Evolutionary conservation across 805 yeast genomes (phyloP).

Genomic region (Wickerhamomyces hampshirensis): DNA sequence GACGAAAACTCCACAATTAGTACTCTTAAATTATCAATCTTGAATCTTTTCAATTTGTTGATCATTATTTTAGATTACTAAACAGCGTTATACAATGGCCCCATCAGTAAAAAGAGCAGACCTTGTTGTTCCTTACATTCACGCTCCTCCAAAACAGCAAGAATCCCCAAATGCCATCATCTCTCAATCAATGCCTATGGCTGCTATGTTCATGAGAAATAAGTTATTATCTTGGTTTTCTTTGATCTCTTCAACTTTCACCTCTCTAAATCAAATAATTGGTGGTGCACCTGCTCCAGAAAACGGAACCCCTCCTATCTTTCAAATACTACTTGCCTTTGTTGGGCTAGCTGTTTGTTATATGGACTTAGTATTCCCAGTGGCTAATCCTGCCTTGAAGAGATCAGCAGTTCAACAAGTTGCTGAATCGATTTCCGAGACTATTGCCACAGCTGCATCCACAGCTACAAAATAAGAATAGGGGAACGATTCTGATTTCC

Average conservation of each 20-base stretch:
- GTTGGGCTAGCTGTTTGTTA: conserved; percentile 49
- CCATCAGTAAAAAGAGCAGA: conserved; percentile 32
- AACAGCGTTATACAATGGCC: conserved; percentile 23
- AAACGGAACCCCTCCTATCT: conserved; percentile 33
- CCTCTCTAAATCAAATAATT: conserved; percentile 24
- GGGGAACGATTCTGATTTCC: not conserved
- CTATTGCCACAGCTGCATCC: conserved; percentile 13
- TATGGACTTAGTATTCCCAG: conserved; percentile 36
- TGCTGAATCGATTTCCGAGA: conserved; percentile 21
- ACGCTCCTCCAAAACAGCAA: conserved; percentile 43
- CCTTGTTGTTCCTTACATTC: conserved; percentile 37
- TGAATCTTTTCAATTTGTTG: too few relatives aligned
- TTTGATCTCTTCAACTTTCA: conserved; percentile 43
- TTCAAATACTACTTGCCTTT: conserved; percentile 30
- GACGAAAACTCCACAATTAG: too few relatives aligned
- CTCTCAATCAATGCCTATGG: conserved; percentile 60
- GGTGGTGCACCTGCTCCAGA: conserved; percentile 26
- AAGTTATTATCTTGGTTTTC: conserved; percentile 46
- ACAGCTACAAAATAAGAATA: conserved; percentile 5
- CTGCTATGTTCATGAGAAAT: conserved; percentile 58
- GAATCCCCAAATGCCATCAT: conserved; percentile 40
- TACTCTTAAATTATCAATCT: too few relatives aligned
- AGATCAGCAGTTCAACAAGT: conserved; percentile 20
- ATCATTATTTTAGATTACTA: too few relatives aligned
- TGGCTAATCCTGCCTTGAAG: conserved; percentile 25